phyloP scores from a whole-genome alignment of 345 rosid genomes.

The Citrus inodora region DNA sequence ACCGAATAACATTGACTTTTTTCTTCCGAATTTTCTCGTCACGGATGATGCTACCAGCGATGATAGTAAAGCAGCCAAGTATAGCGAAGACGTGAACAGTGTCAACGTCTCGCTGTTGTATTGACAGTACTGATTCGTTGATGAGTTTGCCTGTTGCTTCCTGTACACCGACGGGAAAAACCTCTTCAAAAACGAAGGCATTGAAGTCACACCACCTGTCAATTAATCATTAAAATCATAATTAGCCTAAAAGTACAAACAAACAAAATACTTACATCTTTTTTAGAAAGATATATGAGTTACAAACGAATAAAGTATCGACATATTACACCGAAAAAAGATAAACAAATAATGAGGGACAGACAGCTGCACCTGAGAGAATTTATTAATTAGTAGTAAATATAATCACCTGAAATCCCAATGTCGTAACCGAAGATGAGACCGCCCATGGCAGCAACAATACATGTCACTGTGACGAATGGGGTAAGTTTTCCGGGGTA shows the following conservation, averaged over 20 bases:
- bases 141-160: slow-evolving; percentile 36
- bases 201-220: slow-evolving; percentile 91
- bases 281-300: no score
- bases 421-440: slow-evolving; percentile 42
- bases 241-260: no score
- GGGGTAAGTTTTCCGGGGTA: slow-evolving; percentile 6
- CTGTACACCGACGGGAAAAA: slow-evolving; percentile 70
- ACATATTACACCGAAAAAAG: no score
- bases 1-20: slow-evolving; percentile 80
- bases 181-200: slow-evolving; percentile 57
- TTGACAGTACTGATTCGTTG: slow-evolving; percentile 71
- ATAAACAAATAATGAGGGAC: no score
- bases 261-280: neutral
- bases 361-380: neutral
- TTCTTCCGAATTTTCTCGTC: slow-evolving; percentile 72
- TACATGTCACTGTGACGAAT: slow-evolving; percentile 1
- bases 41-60: slow-evolving; percentile 78
- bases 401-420: slow-evolving; percentile 34
- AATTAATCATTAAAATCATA: neutral
- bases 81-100: slow-evolving; percentile 92
- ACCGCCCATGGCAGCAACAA: slow-evolving; percentile 29
- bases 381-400: neutral
- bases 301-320: no score
- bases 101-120: slow-evolving; percentile 71
- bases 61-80: slow-evolving; percentile 75